Evolutionary conservation across 192 early-diverging fungal species (phyloP).

Genomic region (Neocallimastix lanati): DNA sequence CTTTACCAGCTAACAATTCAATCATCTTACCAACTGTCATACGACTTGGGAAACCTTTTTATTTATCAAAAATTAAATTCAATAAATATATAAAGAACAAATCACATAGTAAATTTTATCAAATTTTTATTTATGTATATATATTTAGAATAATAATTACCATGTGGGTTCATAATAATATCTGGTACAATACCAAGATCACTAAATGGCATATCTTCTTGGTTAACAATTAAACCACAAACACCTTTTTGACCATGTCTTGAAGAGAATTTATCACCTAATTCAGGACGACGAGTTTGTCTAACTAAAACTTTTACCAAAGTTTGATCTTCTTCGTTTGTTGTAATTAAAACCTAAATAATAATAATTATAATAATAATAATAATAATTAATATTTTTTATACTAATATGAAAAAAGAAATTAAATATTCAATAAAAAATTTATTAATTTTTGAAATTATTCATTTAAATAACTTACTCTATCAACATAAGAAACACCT

Average conservation of each 20-base stretch:
- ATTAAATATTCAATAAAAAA: not conserved
- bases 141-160: not conserved
- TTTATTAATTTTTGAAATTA: not conserved
- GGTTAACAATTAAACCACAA: constrained; percentile 86
- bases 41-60: constrained; percentile 69
- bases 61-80: no score
- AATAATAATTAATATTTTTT: no score
- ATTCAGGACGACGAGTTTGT: constrained; percentile 83
- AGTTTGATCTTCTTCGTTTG: constrained; percentile 76
- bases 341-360: constrained; percentile 60
- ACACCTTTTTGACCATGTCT: constrained; percentile 97
- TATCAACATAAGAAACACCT: constrained; percentile 76
- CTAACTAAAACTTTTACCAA: constrained; percentile 77
- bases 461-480: constrained; percentile 24
- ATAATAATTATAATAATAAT: not conserved
- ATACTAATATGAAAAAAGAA: no score
- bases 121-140: no score
- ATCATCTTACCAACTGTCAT: constrained; percentile 99
- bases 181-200: constrained; percentile 81
- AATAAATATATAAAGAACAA: no score
- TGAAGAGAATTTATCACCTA: constrained; percentile 96
- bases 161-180: constrained; percentile 99
- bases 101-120: no score
- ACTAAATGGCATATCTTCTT: constrained; percentile 94
- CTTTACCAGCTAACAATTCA: constrained; percentile 89